Evolutionary conservation across 2,329 filamentous ascomycete genomes (phyloP), one percentile per base, ranked within the genome.

Genomic region (Fusarium sp.): DNA sequence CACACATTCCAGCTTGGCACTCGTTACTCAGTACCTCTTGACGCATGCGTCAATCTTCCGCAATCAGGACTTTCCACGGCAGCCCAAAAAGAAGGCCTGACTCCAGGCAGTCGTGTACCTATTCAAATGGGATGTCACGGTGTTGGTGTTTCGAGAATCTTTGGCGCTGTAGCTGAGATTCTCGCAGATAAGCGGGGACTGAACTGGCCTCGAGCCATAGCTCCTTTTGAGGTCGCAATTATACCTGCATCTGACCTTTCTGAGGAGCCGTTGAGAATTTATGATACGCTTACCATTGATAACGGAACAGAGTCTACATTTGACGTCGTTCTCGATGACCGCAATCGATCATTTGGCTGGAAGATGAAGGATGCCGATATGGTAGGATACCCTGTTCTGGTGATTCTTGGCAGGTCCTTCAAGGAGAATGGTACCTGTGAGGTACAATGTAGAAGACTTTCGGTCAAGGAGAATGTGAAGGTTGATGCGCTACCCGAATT

Each of bases 121-220:
- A 85, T 97, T 74, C 89, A 97, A 68, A 99, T 99, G 96, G 96
- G 96, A 56, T 99, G 96, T 77, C 93, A 97, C 75, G 96, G 96
- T 1, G 96, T 99, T 64, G 96, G 96, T 3, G 89, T 99, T 19
- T 97, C 94, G 7, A 90, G 96, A 44, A 89, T 99, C 72, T 90
- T 99, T 64, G 94, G 91, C 10, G 93, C 96, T 2, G 88, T 96
- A 1, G 94, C 94, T 2, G 90, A 95, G 67, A 86, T 90, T 39
- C 83, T 93, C 11, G 85, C 89, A 0, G 93, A 97, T 70, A 75
- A 84, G 4, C 86, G 82, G 74, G 96, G 94, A 0, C 83, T 98
- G 9, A 93, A 93, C 72, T 99, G 96, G 96, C 96, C 96, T 1
- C 84, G 90, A 7, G 89, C 83, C 11, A 94, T 98, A 67, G 93